A percentile compares a stretch with the other conserved stretches of the same genome.
phyloP scores from a whole-genome alignment of 1,284 basidiomycete species.

The Dichomitus squalens region DNA sequence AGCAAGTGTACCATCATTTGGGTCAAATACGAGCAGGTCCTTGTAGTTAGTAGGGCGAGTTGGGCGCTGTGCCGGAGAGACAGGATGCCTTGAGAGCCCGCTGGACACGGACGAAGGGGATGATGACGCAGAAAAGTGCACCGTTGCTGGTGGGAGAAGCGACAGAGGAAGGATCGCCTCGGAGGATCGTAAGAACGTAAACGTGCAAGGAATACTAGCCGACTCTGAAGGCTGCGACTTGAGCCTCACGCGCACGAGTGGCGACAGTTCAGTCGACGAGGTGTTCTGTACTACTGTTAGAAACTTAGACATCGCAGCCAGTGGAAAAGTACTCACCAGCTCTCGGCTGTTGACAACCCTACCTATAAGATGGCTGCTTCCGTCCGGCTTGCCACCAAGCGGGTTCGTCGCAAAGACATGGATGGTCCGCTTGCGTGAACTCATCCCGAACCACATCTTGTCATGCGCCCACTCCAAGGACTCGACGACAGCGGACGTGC shows the following conservation, averaged over 20 bases:
- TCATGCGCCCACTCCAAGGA: slow-evolving; percentile 60
- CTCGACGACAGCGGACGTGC: slow-evolving; percentile 69
- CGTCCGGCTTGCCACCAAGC: slow-evolving; percentile 69
- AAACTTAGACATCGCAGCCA: not conserved
- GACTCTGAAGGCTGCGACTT: slow-evolving; percentile 37
- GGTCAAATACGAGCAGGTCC: slow-evolving; percentile 69
- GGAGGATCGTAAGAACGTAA: slow-evolving; percentile 53
- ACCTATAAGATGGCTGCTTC: slow-evolving; percentile 62
- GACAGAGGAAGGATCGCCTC: slow-evolving; percentile 40
- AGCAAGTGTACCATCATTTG: slow-evolving; percentile 55
- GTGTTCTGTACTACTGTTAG: slow-evolving; percentile 42
- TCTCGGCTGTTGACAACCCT: slow-evolving; percentile 57
- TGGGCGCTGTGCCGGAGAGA: slow-evolving; percentile 37
- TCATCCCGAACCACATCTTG: slow-evolving; percentile 72
- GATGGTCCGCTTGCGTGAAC: slow-evolving; percentile 62
- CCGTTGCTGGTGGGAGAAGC: slow-evolving; percentile 41
- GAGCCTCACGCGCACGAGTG: slow-evolving; percentile 59
- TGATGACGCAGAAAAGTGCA: slow-evolving; percentile 35
- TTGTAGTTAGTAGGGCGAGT: slow-evolving; percentile 51
- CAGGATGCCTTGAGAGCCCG: slow-evolving; percentile 34
- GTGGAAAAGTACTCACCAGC: slow-evolving; percentile 41
- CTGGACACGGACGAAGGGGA: slow-evolving; percentile 35
- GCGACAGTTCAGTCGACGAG: slow-evolving; percentile 54
- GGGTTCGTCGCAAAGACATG: slow-evolving; percentile 82
- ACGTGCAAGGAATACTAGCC: slow-evolving; percentile 47